Base-by-base conservation (phyloP, 2,329 filamentous ascomycete species). In the Clathrospora elynae region DNA sequence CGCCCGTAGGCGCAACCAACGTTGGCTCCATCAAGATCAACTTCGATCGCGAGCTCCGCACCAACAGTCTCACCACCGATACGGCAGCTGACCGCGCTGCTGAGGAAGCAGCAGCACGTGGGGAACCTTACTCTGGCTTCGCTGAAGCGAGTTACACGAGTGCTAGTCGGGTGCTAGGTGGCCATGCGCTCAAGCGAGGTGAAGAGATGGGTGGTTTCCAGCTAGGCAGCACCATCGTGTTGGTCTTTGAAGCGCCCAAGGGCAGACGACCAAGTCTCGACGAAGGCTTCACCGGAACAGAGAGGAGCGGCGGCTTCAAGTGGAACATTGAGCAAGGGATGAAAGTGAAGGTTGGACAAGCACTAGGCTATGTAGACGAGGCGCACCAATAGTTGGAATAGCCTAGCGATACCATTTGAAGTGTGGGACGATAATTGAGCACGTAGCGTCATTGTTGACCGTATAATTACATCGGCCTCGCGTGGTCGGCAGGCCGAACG, bases 181-280 rank as follows among this genome's bases (percentile, higher is more conserved):
- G 95, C 2, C 85, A 97, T 67, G 87, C 92, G 1, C 75, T 99
- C 41, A 82, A 85, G 51, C 80, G 88, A 30, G 93, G 93, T 23
- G 92, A 97, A 66, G 93, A 99, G 72, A 97, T 99, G 90, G 93
- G 93, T 40, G 95, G 93, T 0, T 99, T 99, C 74, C 90, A 95
- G 75, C 78, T 99, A 3, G 93, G 93, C 13, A 96, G 90, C 68
- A 96, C 92, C 1, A 85, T 99, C 55, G 93, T 99, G 25, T 77
- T 99, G 37, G 90, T 99, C 1, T 99, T 99, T 66, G 95, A 99
- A 73, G 93, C 93, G 9, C 93, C 93, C 0, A 82, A 85, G 57
- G 82, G 82, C 10, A 62, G 71, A 18, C 66, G 77, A 30, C 76
- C 77, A 35, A 73, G 67, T 53, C 75, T 83, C 28, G 83, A 86